These are phyloP conservation scores for Leccinellum rugosiceps DNA, from an alignment of 768 basidiomycete genomes.

Conservation along the genomic window DNA sequence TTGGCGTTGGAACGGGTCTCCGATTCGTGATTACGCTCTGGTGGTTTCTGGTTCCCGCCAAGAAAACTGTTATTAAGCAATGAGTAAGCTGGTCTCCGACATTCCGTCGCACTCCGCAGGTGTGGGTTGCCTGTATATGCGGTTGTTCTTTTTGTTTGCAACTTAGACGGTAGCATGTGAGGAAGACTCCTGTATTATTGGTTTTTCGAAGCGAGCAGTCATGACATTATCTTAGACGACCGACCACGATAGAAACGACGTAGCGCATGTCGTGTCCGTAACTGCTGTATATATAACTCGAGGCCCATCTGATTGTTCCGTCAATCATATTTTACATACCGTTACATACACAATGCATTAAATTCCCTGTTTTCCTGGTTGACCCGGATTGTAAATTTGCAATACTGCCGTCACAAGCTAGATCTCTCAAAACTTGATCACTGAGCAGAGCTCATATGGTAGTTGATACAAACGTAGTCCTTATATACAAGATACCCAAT, in stretches of 20 bases:
- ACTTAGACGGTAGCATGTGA: not conserved
- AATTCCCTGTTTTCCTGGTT: no score
- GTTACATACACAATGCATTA: not conserved
- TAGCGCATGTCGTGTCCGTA: constrained; percentile 11
- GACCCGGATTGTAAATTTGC: no score
- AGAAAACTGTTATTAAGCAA: constrained; percentile 10
- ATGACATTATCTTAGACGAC: not conserved
- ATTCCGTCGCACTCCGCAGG: not conserved
- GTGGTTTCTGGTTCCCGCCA: constrained; percentile 62
- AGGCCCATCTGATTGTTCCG: not conserved
- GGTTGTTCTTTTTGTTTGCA: not conserved
- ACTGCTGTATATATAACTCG: not conserved
- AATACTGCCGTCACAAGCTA: no score
- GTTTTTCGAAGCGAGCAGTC: not conserved
- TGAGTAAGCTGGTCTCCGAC: not conserved
- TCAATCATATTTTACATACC: not conserved
- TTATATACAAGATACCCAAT: not conserved
- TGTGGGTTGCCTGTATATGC: not conserved
- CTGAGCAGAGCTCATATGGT: no score
- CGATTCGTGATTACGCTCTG: constrained; percentile 56
- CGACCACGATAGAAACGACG: constrained; percentile 7
- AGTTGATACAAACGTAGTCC: not conserved
- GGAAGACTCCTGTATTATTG: not conserved
- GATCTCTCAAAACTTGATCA: no score
- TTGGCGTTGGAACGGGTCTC: constrained; percentile 66